Conservation (phyloP, 2,329 filamentous ascomycete genomes). For the Plenodomus lindquistii region DNA sequence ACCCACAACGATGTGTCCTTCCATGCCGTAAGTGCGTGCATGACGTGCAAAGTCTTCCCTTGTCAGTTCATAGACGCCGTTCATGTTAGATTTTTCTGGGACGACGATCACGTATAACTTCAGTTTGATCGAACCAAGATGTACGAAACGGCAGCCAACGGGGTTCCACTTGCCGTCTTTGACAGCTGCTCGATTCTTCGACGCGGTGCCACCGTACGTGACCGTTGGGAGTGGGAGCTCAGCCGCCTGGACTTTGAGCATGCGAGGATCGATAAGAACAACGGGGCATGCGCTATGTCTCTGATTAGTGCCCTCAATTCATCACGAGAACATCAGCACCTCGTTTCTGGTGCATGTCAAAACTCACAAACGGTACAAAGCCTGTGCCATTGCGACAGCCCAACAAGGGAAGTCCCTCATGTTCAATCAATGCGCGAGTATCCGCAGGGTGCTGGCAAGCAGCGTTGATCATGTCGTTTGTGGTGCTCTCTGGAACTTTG, state of each 20-base stretch:
- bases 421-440: slow-evolving; percentile 16
- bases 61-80: background rate
- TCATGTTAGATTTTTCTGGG: background rate
- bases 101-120: slow-evolving; percentile 2
- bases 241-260: slow-evolving; percentile 1
- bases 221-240: background rate
- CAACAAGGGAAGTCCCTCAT: slow-evolving; percentile 16
- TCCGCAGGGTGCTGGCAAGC: slow-evolving; percentile 12
- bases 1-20: background rate
- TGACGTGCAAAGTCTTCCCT: background rate
- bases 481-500: slow-evolving; percentile 16
- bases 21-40: background rate
- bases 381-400: background rate
- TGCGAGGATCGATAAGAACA: background rate
- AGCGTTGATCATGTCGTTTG: slow-evolving; percentile 14
- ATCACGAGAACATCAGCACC: background rate
- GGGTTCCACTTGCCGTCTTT: slow-evolving; percentile 6
- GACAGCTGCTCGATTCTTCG: background rate
- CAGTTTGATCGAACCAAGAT: background rate
- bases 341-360: slow-evolving; percentile 6
- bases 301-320: slow-evolving; percentile 1
- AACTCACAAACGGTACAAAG: background rate
- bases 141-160: background rate
- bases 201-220: slow-evolving; percentile 2
- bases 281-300: slow-evolving; percentile 1